These are phyloP conservation scores for Paecilomyces fulvus DNA, from an alignment of 2,329 filamentous ascomycete species.

Conservation along the genomic window DNA sequence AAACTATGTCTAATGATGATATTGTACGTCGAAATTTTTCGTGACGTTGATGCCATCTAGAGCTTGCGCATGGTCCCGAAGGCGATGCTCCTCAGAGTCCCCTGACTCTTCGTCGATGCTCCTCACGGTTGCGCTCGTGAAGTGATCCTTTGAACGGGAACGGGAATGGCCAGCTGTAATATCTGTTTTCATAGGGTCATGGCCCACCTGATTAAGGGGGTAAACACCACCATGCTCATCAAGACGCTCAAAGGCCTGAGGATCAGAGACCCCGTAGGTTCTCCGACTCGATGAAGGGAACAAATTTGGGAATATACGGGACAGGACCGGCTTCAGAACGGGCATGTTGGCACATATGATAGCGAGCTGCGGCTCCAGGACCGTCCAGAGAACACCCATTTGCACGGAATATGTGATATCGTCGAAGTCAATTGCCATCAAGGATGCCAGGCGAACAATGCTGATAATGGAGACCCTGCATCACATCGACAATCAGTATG, in stretches of 20 bases:
- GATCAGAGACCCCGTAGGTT: not conserved
- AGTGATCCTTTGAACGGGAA: not conserved
- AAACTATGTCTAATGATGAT: not conserved
- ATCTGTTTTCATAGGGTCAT: not conserved
- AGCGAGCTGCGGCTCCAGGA: not conserved
- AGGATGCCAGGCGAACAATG: not conserved
- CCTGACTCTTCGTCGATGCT: not conserved
- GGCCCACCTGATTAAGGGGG: not conserved
- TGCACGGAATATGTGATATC: not conserved
- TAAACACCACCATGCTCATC: not conserved
- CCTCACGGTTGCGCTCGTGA: not conserved
- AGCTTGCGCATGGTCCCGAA: not conserved
- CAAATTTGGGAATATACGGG: not conserved
- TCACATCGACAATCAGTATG: not conserved
- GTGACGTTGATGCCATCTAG: not conserved
- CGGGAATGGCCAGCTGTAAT: not conserved
- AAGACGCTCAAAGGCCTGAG: not conserved
- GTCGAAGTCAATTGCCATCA: not conserved
- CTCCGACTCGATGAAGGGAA: not conserved
- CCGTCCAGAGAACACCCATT: not conserved
- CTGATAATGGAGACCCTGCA: not conserved
- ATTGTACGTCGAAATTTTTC: not conserved
- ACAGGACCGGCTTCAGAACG: not conserved
- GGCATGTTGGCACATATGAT: not conserved
- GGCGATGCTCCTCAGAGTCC: not conserved